A percentile compares a stretch with the other conserved stretches of the same genome.
Conservation (phyloP, 345 rosid genomes). For the Hypericum perforatum region DNA sequence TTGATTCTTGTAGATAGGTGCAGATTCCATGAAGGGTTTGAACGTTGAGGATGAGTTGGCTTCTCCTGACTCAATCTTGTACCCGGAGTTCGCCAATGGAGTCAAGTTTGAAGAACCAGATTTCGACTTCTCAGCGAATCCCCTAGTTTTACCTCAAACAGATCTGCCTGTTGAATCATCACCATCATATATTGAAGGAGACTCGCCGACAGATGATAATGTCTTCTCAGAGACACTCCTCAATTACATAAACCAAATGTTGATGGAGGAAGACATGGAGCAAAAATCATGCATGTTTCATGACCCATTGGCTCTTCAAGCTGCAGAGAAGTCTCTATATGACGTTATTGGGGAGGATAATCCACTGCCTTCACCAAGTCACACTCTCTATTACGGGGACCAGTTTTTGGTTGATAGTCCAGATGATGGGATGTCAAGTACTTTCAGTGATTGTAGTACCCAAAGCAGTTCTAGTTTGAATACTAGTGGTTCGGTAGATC, state of each 20-base stretch:
- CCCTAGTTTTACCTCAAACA: slow-evolving; percentile 15
- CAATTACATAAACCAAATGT: slow-evolving; percentile 50
- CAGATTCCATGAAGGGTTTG: no score
- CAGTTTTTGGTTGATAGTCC: slow-evolving; percentile 33
- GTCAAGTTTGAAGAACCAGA: slow-evolving; percentile 2
- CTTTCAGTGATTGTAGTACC: slow-evolving; percentile 28
- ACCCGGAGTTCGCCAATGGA: no score
- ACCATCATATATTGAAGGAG: slow-evolving; percentile 3
- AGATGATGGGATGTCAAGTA: slow-evolving; percentile 25
- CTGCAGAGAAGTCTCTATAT: slow-evolving; percentile 57
- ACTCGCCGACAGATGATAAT: slow-evolving; percentile 44
- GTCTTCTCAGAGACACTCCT: slow-evolving; percentile 41
- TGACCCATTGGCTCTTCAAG: slow-evolving; percentile 46
- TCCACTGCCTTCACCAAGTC: slow-evolving; percentile 13
- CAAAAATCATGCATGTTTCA: slow-evolving; percentile 37
- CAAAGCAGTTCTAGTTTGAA: slow-evolving; percentile 22
- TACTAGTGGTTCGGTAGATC: slow-evolving; percentile 29
- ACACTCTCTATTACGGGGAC: slow-evolving; percentile 14
- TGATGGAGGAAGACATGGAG: slow-evolving; percentile 63
- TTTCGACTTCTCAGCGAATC: slow-evolving; percentile 13
- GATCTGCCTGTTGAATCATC: slow-evolving; percentile 13
- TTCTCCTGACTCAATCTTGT: no score
- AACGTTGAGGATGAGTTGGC: no score
- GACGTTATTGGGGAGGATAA: slow-evolving; percentile 40
- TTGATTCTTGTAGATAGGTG: no score